Evolutionary conservation across 2,329 filamentous ascomycete species (phyloP).

Genomic region (Ramichloridium luteum): DNA sequence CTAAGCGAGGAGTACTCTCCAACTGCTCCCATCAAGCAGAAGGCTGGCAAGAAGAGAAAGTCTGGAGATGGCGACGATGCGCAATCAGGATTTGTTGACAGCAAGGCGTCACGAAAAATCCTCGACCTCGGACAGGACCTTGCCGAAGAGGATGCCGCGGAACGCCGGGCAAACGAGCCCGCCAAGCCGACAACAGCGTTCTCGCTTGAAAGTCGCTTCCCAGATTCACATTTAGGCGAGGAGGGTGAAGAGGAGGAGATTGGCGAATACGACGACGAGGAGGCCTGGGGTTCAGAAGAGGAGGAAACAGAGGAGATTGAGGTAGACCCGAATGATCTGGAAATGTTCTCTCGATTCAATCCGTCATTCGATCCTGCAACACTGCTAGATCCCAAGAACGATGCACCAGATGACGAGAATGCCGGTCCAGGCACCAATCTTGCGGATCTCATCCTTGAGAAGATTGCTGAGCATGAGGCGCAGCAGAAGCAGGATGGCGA

Average conservation of each 20-base stretch:
- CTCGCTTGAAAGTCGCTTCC: slow-evolving; percentile 65
- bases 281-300: slow-evolving; percentile 64
- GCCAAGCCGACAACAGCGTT: slow-evolving; percentile 51
- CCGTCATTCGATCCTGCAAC: slow-evolving; percentile 59
- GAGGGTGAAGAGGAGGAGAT: slow-evolving; percentile 34
- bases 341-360: slow-evolving; percentile 83
- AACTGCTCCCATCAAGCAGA: slow-evolving; percentile 60
- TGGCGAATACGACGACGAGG: slow-evolving; percentile 36
- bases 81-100: slow-evolving; percentile 62
- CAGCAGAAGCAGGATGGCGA: slow-evolving; percentile 41
- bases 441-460: slow-evolving; percentile 83
- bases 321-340: slow-evolving; percentile 77
- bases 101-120: slow-evolving; percentile 79
- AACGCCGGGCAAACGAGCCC: slow-evolving; percentile 32
- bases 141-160: slow-evolving; percentile 62
- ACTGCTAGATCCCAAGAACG: slow-evolving; percentile 54
- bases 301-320: slow-evolving; percentile 56
- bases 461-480: slow-evolving; percentile 85
- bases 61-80: slow-evolving; percentile 43
- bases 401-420: slow-evolving; percentile 26
- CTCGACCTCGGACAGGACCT: slow-evolving; percentile 80
- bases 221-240: slow-evolving; percentile 26
- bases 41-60: slow-evolving; percentile 50
- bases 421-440: slow-evolving; percentile 54
- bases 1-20: slow-evolving; percentile 77